Evolutionary conservation across 2,329 filamentous ascomycete genomes (phyloP).

Genomic region (Stachybotrys echinatus): DNA sequence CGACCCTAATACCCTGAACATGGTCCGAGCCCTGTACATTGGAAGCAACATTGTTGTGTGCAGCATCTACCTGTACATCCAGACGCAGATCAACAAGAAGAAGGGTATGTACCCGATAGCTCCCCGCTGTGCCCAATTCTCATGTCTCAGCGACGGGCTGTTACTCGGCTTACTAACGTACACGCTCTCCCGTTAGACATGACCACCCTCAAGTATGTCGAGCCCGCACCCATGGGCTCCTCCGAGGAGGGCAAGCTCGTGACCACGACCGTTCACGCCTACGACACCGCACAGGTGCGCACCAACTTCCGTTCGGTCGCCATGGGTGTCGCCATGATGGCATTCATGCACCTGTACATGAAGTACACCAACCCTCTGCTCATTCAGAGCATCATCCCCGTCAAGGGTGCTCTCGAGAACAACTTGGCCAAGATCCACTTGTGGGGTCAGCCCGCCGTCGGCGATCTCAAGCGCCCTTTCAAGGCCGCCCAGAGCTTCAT

Average conservation of each 20-base stretch:
- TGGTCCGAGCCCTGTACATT: constrained; percentile 49
- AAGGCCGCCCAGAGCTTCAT: constrained; percentile 81
- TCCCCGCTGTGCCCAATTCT: too few relatives aligned
- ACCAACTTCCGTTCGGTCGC: constrained; percentile 82
- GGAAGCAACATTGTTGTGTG: constrained; percentile 76
- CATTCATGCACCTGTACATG: constrained; percentile 97
- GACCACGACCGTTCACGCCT: constrained; percentile 93
- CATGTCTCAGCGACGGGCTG: too few relatives aligned
- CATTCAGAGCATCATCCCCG: constrained; percentile 96
- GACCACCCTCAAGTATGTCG: constrained; percentile 97
- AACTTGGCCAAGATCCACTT: constrained; percentile 96
- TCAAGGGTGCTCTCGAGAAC: constrained; percentile 92
- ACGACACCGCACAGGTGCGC: constrained; percentile 84
- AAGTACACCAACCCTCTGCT: constrained; percentile 99
- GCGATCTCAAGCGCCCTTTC: constrained; percentile 94
- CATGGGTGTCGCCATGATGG: constrained; percentile 98
- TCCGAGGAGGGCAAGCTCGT: constrained; percentile 93
- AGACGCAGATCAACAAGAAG: constrained; percentile 86
- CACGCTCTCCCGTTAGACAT: constrained; percentile 56
- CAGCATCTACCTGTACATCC: constrained; percentile 78
- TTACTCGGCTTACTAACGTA: not conserved
- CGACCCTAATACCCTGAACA: constrained; percentile 59
- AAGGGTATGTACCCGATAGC: constrained; percentile 65
- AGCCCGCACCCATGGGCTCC: constrained; percentile 88
- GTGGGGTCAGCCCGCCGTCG: constrained; percentile 77